Evolutionary conservation across 148 eudicot genomes (phyloP).

Genomic region (Spergularia marina): DNA sequence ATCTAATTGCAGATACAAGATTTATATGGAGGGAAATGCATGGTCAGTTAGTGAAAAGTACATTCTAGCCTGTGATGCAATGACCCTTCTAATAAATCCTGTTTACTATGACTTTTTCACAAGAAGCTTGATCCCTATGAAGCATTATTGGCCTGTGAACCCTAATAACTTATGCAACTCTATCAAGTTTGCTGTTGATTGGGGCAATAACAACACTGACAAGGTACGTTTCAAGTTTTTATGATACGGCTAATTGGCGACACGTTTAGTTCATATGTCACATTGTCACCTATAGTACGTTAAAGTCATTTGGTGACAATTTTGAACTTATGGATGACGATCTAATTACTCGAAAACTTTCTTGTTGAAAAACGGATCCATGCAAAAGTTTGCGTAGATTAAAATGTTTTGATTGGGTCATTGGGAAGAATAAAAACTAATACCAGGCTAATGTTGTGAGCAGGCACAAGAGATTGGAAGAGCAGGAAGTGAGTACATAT

Average conservation of each 20-base stretch:
- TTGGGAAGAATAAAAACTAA: no score
- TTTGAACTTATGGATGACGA: no score
- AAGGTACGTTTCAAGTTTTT: constrained; percentile 31
- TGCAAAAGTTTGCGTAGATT: no score
- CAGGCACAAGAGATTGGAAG: constrained; percentile 63
- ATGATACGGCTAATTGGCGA: no score
- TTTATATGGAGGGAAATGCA: constrained; percentile 59
- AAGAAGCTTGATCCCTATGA: constrained; percentile 54
- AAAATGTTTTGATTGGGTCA: no score
- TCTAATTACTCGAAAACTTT: no score
- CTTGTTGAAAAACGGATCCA: no score
- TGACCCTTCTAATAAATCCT: constrained; percentile 46
- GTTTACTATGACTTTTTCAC: constrained; percentile 56
- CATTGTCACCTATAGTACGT: no score
- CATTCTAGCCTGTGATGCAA: constrained; percentile 60
- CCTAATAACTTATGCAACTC: constrained; percentile 38
- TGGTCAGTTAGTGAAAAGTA: constrained; percentile 77
- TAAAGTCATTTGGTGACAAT: no score
- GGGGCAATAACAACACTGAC: constrained; percentile 52
- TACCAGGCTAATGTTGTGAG: not conserved
- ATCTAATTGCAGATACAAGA: constrained; percentile 45
- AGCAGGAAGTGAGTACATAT: constrained; percentile 46
- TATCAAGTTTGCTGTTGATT: constrained; percentile 58
- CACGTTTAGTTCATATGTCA: no score
- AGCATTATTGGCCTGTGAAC: constrained; percentile 63